phyloP scores from a whole-genome alignment of 225 moss, liverwort and hornwort genomes.

The Thuidium tamariscinum region DNA sequence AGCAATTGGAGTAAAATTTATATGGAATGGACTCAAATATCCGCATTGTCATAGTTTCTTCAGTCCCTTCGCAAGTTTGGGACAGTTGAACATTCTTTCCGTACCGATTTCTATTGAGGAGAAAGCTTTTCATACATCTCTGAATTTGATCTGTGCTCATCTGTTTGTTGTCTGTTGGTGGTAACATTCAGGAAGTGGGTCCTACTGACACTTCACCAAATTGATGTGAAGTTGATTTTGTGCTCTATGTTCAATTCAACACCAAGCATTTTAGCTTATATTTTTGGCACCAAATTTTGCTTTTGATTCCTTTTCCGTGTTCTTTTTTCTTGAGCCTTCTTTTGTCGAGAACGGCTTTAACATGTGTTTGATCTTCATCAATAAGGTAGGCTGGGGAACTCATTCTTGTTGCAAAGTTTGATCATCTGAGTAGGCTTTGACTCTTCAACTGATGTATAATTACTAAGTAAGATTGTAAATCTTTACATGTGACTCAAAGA shows the following conservation, averaged over 20 bases:
- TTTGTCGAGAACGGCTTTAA: background rate
- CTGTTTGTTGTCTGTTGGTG: background rate
- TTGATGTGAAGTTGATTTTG: background rate
- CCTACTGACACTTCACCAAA: background rate
- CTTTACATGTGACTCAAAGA: background rate
- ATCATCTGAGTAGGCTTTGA: background rate
- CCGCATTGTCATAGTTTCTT: background rate
- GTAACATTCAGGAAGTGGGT: background rate
- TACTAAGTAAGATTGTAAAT: background rate
- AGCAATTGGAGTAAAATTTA: background rate
- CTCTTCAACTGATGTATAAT: background rate
- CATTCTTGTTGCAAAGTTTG: background rate
- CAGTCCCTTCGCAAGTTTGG: background rate
- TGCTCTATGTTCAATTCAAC: background rate
- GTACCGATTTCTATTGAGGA: background rate
- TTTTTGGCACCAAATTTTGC: background rate
- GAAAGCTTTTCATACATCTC: background rate
- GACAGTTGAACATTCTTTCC: background rate
- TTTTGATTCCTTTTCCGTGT: background rate
- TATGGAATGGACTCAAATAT: background rate
- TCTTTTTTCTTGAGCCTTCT: background rate
- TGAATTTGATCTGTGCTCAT: background rate
- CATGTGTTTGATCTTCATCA: background rate
- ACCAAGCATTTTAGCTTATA: background rate
- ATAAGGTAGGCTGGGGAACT: too few relatives aligned